Evolutionary conservation across 1,139 yeast species (phyloP), one percentile per base, ranked within the genome.

Genomic region (Hyphopichia burtonii): DNA sequence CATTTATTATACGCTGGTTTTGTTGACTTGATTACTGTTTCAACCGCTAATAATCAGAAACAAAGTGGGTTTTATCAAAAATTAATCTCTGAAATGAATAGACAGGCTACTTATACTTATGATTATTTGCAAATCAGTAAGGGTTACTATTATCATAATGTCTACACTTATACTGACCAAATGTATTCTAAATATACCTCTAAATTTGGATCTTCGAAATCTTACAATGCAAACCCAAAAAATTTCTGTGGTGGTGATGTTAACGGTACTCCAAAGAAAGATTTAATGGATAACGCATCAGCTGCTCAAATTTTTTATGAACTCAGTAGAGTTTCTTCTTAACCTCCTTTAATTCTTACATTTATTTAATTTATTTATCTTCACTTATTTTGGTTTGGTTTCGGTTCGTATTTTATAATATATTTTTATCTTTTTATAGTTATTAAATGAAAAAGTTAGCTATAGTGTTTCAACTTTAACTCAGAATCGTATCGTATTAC

Each of bases 211-310:
- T 36, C 39, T 2, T 33, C 33, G 19, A 18, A 27, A n/a, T 22
- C 37, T 11, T 39, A 41, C 30, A 30, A 38, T 3, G 45, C 48
- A 4, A 31, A 19, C 10, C 9, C 44, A 11, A 30, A 32, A 17
- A 36, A 41, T 37, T 45, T 47, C 42, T 50, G 48, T 16, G 30
- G 31, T 19, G 39, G 41, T 9, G 31, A 48, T 35, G 30, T 42
- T 17, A 32, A 44, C 19, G 49, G 48, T 11, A 43, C 44, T n/a
- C 36, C 44, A 12, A 41, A 42, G 36, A 35, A 32, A 31, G 41
- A 50, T 4, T 49, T 54, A 37, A 51, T 54, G 50, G 46, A 49
- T 31, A 44, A 49, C 19, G 47, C 55, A 9, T 47, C 56, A 3
- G 55, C 49, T 10, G 45, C 51, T 11, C 50, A 50, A 37, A 45